Evolutionary conservation across 2,329 filamentous ascomycete genomes (phyloP).

Genomic region (Penicillium italicum): DNA sequence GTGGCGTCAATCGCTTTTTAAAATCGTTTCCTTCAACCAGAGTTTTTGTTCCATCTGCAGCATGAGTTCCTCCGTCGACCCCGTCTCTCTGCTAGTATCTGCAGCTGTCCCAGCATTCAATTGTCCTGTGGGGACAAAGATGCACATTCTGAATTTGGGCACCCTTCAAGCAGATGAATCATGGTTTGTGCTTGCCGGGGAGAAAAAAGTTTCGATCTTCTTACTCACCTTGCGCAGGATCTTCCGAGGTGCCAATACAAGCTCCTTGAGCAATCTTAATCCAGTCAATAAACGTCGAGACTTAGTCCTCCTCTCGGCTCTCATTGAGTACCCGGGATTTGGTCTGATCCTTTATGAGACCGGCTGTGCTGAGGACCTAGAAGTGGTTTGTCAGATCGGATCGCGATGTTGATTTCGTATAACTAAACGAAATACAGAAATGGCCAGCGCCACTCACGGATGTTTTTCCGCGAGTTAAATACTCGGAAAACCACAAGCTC

Average conservation of each 20-base stretch:
- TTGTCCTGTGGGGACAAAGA: conserved; percentile 42
- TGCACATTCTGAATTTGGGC: conserved; percentile 47
- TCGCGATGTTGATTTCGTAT: neutral
- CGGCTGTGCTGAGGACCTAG: conserved; percentile 44
- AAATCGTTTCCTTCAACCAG: neutral
- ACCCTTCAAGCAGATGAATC: conserved; percentile 48
- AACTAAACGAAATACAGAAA: conserved; percentile 16
- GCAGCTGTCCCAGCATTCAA: conserved; percentile 16
- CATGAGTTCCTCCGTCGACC: neutral
- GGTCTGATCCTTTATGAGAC: conserved; percentile 49
- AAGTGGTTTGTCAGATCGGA: conserved; percentile 27
- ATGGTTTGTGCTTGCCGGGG: conserved; percentile 29
- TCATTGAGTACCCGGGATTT: conserved; percentile 46
- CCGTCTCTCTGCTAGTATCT: neutral
- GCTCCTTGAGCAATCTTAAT: conserved; percentile 33
- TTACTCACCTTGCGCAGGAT: conserved; percentile 24
- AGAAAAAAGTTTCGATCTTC: neutral
- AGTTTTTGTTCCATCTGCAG: neutral
- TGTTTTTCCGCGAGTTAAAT: conserved; percentile 39
- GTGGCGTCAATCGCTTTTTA: neutral
- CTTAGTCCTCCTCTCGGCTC: conserved; percentile 41
- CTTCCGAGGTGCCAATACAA: conserved; percentile 41
- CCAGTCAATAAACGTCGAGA: conserved; percentile 44
- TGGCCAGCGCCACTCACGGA: conserved; percentile 39
- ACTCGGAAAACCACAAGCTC: conserved; percentile 34